Evolutionary conservation across 2,329 filamentous ascomycete species (phyloP).

Genomic region (Colletotrichum sojae): DNA sequence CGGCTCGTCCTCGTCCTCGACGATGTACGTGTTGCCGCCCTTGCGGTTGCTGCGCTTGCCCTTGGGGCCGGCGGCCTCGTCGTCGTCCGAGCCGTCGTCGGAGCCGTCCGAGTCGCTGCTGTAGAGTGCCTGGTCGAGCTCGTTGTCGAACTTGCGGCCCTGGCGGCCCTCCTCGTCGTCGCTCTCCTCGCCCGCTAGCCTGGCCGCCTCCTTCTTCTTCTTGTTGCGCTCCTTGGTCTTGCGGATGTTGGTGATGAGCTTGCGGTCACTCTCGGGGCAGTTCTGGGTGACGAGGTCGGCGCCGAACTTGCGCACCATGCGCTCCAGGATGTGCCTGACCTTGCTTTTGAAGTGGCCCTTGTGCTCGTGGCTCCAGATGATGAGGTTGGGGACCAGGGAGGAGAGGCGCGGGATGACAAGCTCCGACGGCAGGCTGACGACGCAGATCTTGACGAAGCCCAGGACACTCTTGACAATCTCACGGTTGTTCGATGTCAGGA

Average conservation of each 20-base stretch:
- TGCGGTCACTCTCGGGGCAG: slow-evolving; percentile 88
- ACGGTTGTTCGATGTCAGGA: slow-evolving; percentile 95
- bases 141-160: slow-evolving; percentile 82
- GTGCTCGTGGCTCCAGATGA: slow-evolving; percentile 98
- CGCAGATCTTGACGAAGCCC: slow-evolving; percentile 96
- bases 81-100: slow-evolving; percentile 74
- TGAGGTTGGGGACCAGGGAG: slow-evolving; percentile 87
- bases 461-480: slow-evolving; percentile 96
- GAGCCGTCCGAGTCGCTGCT: slow-evolving; percentile 78
- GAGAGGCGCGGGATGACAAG: slow-evolving; percentile 84
- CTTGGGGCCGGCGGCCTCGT: slow-evolving; percentile 55
- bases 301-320: slow-evolving; percentile 93
- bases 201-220: slow-evolving; percentile 83
- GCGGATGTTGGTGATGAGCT: slow-evolving; percentile 93
- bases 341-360: slow-evolving; percentile 97
- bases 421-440: slow-evolving; percentile 85
- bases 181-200: slow-evolving; percentile 70
- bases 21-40: slow-evolving; percentile 84
- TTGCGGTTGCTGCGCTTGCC: slow-evolving; percentile 68
- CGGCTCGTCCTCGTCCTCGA: slow-evolving; percentile 95
- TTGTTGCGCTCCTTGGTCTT: slow-evolving; percentile 94
- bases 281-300: slow-evolving; percentile 83
- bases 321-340: slow-evolving; percentile 97
- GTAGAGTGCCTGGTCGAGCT: slow-evolving; percentile 97
- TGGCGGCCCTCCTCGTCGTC: slow-evolving; percentile 69